Base-by-base conservation (phyloP, 768 basidiomycete genomes). In the Gloeopeniophorella convolvens region DNA sequence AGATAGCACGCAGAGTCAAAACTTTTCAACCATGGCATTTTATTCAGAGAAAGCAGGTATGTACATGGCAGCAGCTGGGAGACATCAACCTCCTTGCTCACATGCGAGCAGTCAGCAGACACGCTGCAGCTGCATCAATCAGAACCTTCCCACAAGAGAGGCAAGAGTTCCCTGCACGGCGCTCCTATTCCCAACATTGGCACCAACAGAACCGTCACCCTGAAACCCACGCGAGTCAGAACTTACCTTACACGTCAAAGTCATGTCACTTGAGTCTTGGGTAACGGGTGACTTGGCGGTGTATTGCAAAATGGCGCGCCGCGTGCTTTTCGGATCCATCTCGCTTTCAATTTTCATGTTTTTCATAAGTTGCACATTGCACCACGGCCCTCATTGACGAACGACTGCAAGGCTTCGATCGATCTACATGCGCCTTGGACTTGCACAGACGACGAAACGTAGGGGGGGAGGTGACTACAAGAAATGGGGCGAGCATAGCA, bases 401-500 rank as follows among this genome's bases (percentile, higher is more conserved):
- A 53, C 28, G 51, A 52, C 51, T 48, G 52, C 48, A 54, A 18
- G 46, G 52, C 52, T 54, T 54, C 52, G 48, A 54, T 54, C 52
- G 48, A 54, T 54, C 39, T 52, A 55, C 54, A 55, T 34, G 52
- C 26, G 28, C 45, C 57, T 58, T 58, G 62, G 59, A 53, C 59
- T 58, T 48, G 59, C 48, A 61, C 51, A 59, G 45, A 59, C 45
- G 53, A 50, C 41, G 56, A 55, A 51, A 50, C 44, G 48, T 46
- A 73, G 68, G 66, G 72, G 72, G 66, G 66, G 67, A 65, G n/a
- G n/a, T n/a, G 68, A 72, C 64, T 74, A 78, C 75, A 75, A 69
- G 72, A 77, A 73, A 76, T 69, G 64, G 68, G 76, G 69, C 65
- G 72, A 56, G 73, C 63, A 68, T 61, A 70, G 72, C 72, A 72